Base-by-base conservation (phyloP, 805 yeast genomes). In the Yarrowia phangngaensis region DNA sequence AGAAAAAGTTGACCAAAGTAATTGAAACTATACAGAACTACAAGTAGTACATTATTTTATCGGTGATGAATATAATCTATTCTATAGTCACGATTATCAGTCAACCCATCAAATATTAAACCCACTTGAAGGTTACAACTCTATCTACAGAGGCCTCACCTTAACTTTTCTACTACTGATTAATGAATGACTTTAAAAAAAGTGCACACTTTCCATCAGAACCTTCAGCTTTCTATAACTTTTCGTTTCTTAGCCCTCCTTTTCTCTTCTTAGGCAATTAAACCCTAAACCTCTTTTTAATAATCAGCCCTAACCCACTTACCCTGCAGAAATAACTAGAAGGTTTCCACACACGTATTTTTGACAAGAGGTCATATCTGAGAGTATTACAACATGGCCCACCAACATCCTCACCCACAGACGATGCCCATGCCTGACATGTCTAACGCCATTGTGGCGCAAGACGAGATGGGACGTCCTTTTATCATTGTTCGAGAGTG, bases 401-500 rank as follows among this genome's bases (percentile, higher is more conserved):
- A 38, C 32, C 45, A 38, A 34, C 59, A 56, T 31, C 32, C 45
- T 14, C 45, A 38, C 32, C 45, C 26, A 34, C 59, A 56, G 47
- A 52, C 49, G 16, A 58, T 57, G 60, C 57, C 60, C 17, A 75
- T 79, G 84, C 95, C 96, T 30, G 98, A 92, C 66, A 73, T 92
- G 76, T 89, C 97, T 58, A 92, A 94, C 62, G 98, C 98, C 68
- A 88, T 92, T 60, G 87, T 92, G 72, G 97, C 98, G 3, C 98
- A 90, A 68, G 99, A 92, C 66, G 99, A 92, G 68, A 86, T 84
- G 89, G 99, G 99, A 15, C 82, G 98, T 68, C 99, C 99, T 15
- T 87, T 92, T 65, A 90, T 92, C 63, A 92, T 92, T 64, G 99
- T 92, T 48, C 80, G 92, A 64, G 99, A 92, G 64, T 78, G 69